Evolutionary conservation across 495 filamentous ascomycete species (phyloP).

Genomic region (Coniosporium apollinis): DNA sequence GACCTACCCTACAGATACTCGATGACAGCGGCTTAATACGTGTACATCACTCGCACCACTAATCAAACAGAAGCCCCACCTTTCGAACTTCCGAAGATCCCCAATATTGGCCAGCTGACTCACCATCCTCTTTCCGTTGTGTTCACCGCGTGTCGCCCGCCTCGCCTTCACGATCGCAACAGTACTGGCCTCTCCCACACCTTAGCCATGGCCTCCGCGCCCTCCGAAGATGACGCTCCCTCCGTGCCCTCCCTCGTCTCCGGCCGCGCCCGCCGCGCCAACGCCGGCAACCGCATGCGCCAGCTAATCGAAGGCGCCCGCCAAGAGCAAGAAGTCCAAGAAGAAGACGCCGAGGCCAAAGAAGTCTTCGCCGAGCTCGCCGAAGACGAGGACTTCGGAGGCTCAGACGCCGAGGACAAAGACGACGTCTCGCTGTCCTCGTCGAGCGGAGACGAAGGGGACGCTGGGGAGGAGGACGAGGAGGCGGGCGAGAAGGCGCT

Average conservation of each 20-base stretch:
- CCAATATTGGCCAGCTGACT: too few species aligned
- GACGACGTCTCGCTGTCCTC: slow-evolving; percentile 40
- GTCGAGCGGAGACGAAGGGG: slow-evolving; percentile 56
- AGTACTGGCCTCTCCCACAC: too few species aligned
- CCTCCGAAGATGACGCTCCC: slow-evolving; percentile 21
- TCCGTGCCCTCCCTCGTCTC: slow-evolving; percentile 58
- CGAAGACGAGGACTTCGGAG: slow-evolving; percentile 34
- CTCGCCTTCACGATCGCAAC: too few species aligned
- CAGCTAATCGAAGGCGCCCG: slow-evolving; percentile 50
- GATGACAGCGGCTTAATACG: too few species aligned
- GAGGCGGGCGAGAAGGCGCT: slow-evolving; percentile 35
- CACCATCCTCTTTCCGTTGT: too few species aligned
- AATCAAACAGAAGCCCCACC: too few species aligned
- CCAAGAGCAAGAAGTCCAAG: slow-evolving; percentile 51
- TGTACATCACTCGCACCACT: too few species aligned
- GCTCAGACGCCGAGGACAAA: slow-evolving; percentile 3
- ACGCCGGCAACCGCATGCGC: slow-evolving; percentile 72
- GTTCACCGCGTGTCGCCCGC: too few species aligned
- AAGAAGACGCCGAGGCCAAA: slow-evolving; percentile 54
- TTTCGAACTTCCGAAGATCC: too few species aligned
- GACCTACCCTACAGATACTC: too few species aligned
- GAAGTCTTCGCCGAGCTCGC: slow-evolving; percentile 80
- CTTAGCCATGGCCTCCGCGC: too few species aligned
- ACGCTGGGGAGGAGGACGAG: slow-evolving; percentile 38
- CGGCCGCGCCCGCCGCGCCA: slow-evolving; percentile 63